phyloP scores from a whole-genome alignment of 169 alveolate genomes.

The Neospora caninum region DNA sequence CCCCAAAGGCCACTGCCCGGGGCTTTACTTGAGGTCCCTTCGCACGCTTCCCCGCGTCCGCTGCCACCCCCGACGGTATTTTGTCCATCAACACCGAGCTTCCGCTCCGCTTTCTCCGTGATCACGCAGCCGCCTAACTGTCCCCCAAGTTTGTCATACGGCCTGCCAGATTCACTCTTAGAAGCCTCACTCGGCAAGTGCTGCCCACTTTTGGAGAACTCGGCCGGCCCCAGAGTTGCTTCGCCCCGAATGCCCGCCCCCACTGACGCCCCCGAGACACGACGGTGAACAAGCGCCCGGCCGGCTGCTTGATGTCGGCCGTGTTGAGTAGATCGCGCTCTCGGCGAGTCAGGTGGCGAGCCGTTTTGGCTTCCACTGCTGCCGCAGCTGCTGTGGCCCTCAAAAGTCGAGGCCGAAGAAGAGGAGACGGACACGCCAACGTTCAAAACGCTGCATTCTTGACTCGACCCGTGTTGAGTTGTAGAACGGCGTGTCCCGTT shows the following conservation, averaged over 20 bases:
- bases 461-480: neutral
- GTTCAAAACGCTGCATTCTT: neutral
- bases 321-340: neutral
- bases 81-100: neutral
- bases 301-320: neutral
- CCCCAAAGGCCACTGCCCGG: neutral
- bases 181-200: neutral
- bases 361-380: neutral
- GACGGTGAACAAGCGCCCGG: neutral
- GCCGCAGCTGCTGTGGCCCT: neutral
- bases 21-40: neutral
- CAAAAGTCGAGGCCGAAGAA: neutral
- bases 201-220: neutral
- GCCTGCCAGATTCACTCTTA: neutral
- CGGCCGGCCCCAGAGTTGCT: neutral
- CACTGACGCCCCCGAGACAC: neutral
- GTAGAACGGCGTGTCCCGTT: neutral
- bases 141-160: neutral
- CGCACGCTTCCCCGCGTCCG: neutral
- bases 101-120: neutral
- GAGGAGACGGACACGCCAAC: neutral
- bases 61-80: neutral
- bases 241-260: neutral
- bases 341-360: neutral
- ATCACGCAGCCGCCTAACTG: neutral